A percentile compares a stretch with the other conserved stretches of the same genome.
Evolutionary conservation across 371 early-diverging fungal species (phyloP).

Genomic region (Haplosporangium sp.): DNA sequence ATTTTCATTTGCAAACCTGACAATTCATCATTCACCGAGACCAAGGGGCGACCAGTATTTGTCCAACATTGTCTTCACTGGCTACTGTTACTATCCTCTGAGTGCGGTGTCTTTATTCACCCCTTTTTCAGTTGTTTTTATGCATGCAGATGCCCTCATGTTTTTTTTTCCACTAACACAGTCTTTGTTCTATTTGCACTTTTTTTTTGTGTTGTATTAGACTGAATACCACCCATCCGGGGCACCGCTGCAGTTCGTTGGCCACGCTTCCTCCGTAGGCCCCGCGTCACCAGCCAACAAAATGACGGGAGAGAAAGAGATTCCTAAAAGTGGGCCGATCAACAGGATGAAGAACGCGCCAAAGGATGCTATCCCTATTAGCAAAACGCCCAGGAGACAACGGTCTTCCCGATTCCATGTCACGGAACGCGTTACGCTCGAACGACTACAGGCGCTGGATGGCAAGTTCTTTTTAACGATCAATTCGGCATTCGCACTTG

Average conservation of each 20-base stretch:
- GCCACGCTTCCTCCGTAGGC: constrained; percentile 17
- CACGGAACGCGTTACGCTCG: constrained; percentile 80
- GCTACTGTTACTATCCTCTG: constrained; percentile 6
- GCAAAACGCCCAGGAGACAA: constrained; percentile 86
- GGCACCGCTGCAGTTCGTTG: constrained; percentile 18
- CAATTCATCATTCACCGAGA: not conserved
- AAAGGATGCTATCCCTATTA: constrained; percentile 82
- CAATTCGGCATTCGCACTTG: not conserved
- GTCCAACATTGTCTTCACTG: not conserved
- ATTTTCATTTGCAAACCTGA: not conserved
- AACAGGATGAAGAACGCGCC: constrained; percentile 85
- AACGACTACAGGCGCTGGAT: constrained; percentile 78
- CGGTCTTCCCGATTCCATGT: constrained; percentile 88
- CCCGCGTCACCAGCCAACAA: constrained; percentile 43
- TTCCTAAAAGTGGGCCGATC: constrained; percentile 82
- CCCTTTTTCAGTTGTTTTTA: constrained; percentile 26
- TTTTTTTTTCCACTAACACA: constrained; percentile 4
- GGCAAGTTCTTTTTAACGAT: constrained; percentile 60
- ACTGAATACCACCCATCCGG: constrained; percentile 38
- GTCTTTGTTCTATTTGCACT: constrained; percentile 7
- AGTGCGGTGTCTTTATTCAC: constrained; percentile 1
- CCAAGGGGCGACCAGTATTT: not conserved
- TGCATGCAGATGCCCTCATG: constrained; percentile 1
- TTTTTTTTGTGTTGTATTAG: constrained; percentile 8
- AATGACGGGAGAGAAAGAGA: constrained; percentile 60